Conservation (phyloP, 768 basidiomycete species). For the Holtermanniella nyarrowii region DNA sequence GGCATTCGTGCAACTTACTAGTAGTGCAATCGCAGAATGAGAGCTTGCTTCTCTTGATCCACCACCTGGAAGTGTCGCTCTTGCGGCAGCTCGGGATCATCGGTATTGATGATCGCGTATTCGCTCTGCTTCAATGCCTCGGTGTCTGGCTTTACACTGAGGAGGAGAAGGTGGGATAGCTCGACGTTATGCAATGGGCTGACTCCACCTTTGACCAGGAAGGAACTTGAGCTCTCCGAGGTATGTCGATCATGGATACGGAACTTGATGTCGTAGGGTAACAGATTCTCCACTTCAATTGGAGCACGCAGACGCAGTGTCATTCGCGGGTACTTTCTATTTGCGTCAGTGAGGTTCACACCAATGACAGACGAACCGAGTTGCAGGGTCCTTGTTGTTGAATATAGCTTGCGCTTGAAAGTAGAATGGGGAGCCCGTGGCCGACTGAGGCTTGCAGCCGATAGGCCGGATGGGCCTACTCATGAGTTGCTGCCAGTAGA, state of each 20-base stretch:
- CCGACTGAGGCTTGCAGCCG: conserved; percentile 70
- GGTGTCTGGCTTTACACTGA: conserved; percentile 81
- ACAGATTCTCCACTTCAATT: conserved; percentile 84
- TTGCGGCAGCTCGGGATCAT: conserved; percentile 78
- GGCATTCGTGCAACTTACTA: conserved; percentile 49
- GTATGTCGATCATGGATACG: conserved; percentile 94
- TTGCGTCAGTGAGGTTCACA: not conserved
- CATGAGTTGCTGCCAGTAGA: conserved; percentile 82
- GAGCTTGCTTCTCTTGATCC: conserved; percentile 62
- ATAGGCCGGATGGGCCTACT: conserved; percentile 59
- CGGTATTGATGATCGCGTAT: conserved; percentile 93
- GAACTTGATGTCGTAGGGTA: conserved; percentile 90
- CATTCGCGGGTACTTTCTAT: conserved; percentile 73
- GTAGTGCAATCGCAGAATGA: conserved; percentile 79
- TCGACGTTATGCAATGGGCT: conserved; percentile 97
- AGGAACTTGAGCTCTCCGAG: conserved; percentile 88
- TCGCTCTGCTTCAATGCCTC: conserved; percentile 89
- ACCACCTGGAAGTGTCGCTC: conserved; percentile 62
- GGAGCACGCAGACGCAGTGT: conserved; percentile 80
- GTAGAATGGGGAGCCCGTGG: conserved; percentile 77
- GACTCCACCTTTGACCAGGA: conserved; percentile 79
- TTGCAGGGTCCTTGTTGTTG: conserved; percentile 51
- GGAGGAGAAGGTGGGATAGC: conserved; percentile 71
- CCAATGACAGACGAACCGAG: conserved; percentile 47
- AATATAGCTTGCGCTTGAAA: conserved; percentile 85